A percentile compares a stretch with the other conserved stretches of the same genome.
These are phyloP conservation scores for Tylopilus sp. DNA, from an alignment of 1,284 basidiomycete genomes.

Conservation along the genomic window DNA sequence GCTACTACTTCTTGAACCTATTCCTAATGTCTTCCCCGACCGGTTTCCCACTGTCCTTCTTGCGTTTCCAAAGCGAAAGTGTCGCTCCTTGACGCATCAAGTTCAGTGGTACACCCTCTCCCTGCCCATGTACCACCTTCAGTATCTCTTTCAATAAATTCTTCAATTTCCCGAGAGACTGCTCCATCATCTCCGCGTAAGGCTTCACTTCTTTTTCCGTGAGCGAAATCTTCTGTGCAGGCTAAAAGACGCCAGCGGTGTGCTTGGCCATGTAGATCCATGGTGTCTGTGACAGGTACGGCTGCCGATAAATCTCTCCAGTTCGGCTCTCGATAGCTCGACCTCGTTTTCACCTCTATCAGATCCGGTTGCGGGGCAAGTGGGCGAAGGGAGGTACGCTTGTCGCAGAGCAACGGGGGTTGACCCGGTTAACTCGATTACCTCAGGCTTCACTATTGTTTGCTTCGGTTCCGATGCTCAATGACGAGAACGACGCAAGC, in stretches of 20 bases:
- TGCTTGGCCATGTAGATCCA: constrained; percentile 51
- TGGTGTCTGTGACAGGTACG: constrained; percentile 54
- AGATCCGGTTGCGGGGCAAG: constrained; percentile 49
- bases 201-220: constrained; percentile 1
- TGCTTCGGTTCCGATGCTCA: constrained; percentile 24
- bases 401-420: constrained; percentile 24
- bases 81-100: constrained; percentile 33
- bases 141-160: constrained; percentile 35
- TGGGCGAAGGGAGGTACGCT: constrained; percentile 19
- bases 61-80: constrained; percentile 35
- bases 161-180: constrained; percentile 39
- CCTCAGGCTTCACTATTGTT: constrained; percentile 10
- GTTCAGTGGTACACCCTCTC: too few species aligned
- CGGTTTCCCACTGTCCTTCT: constrained; percentile 34
- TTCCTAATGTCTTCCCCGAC: constrained; percentile 30
- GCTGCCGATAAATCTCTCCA: constrained; percentile 54
- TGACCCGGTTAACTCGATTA: background rate
- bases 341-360: constrained; percentile 55
- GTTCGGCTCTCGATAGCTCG: constrained; percentile 35
- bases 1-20: constrained; percentile 26
- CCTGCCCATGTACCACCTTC: constrained; percentile 17
- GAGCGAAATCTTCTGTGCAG: constrained; percentile 41
- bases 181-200: constrained; percentile 26
- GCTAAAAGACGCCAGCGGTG: constrained; percentile 42
- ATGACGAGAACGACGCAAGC: constrained; percentile 41